phyloP scores from a whole-genome alignment of 2,329 filamentous ascomycete genomes.

The Ampelomyces quisqualis region DNA sequence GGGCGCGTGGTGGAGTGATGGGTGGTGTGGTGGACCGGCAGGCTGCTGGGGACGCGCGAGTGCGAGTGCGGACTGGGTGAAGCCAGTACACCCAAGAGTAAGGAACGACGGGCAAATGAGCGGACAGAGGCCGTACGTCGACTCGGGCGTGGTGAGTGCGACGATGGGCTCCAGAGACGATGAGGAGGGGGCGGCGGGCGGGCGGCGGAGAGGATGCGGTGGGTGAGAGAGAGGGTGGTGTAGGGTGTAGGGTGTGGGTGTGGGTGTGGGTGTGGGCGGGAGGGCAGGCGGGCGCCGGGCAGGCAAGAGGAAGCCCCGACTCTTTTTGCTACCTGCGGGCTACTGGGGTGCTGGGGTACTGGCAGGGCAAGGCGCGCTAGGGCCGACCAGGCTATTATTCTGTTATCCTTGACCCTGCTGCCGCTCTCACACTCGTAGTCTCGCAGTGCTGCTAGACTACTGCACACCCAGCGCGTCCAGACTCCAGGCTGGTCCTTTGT shows the following conservation, averaged over 20 bases:
- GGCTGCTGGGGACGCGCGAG: neutral
- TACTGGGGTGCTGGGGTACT: too few relatives aligned
- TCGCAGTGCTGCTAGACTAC: too few relatives aligned
- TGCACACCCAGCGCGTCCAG: too few relatives aligned
- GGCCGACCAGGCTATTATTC: too few relatives aligned
- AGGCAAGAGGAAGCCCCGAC: too few relatives aligned
- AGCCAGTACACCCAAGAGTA: conserved; percentile 44
- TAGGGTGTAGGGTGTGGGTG: neutral
- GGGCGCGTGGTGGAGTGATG: conserved; percentile 13
- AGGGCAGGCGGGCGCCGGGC: too few relatives aligned
- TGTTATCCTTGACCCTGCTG: too few relatives aligned
- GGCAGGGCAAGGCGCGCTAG: too few relatives aligned
- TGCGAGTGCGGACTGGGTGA: conserved; percentile 21
- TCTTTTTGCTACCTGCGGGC: too few relatives aligned
- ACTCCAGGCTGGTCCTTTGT: too few relatives aligned
- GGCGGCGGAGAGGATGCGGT: conserved; percentile 20
- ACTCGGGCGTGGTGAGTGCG: conserved; percentile 30
- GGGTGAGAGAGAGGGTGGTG: conserved; percentile 11
- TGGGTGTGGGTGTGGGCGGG: too few relatives aligned
- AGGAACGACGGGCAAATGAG: conserved; percentile 43
- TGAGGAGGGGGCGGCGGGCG: conserved; percentile 19
- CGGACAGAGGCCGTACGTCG: conserved; percentile 42
- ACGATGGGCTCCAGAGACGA: conserved; percentile 36
- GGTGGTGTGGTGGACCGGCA: conserved; percentile 2
- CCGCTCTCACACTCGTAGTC: too few relatives aligned